Evolutionary conservation across 192 early-diverging fungal species (phyloP).

Genomic region (Mortierella alpina): DNA sequence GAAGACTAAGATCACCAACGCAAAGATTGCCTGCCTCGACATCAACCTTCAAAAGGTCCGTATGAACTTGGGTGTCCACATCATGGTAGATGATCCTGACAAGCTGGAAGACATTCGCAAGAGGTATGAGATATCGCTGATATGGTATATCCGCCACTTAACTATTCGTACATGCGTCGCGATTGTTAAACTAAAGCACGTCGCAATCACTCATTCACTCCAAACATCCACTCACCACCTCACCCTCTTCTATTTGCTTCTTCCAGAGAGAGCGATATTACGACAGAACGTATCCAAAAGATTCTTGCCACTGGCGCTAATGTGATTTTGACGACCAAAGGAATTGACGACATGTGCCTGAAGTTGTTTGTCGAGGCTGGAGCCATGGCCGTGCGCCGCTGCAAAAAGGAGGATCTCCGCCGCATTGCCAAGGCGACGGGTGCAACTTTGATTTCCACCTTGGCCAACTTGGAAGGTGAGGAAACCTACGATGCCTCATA

Average conservation of each 20-base stretch:
- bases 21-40: slow-evolving; percentile 97
- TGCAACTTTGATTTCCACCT: slow-evolving; percentile 88
- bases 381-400: slow-evolving; percentile 95
- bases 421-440: slow-evolving; percentile 98
- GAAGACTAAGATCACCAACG: slow-evolving; percentile 84
- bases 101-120: slow-evolving; percentile 96
- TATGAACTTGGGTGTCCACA: slow-evolving; percentile 98
- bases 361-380: slow-evolving; percentile 99
- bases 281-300: slow-evolving; percentile 94
- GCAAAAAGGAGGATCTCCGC: slow-evolving; percentile 96
- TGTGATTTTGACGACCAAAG: slow-evolving; percentile 97
- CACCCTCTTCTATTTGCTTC: not conserved
- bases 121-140: slow-evolving; percentile 55
- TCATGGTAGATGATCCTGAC: slow-evolving; percentile 98
- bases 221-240: not conserved
- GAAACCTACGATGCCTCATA: slow-evolving; percentile 93
- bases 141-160: not conserved
- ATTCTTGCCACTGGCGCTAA: slow-evolving; percentile 96
- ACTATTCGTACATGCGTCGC: not conserved
- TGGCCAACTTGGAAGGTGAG: slow-evolving; percentile 98
- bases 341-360: slow-evolving; percentile 98
- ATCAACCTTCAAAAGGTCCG: slow-evolving; percentile 98
- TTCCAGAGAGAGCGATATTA: slow-evolving; percentile 92
- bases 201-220: not conserved
- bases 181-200: not conserved